Percentiles rank a stretch among this genome's conserved stretches.
phyloP scores from a whole-genome alignment of 2,329 filamentous ascomycete genomes.

The Botrytis cinerea region DNA sequence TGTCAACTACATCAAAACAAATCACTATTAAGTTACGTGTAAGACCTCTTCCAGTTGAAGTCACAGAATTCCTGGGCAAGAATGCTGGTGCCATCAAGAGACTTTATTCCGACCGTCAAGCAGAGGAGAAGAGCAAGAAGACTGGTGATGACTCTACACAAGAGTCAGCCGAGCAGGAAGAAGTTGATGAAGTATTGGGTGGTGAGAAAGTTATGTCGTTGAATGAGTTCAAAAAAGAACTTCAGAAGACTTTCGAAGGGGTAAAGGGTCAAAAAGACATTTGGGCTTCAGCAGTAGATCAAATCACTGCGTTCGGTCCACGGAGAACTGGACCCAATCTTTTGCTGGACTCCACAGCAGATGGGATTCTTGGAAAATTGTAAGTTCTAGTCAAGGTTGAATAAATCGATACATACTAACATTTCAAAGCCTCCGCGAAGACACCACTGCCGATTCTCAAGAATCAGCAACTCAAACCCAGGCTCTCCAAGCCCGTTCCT shows the following conservation, averaged over 20 bases:
- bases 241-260: slow-evolving; percentile 67
- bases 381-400: slow-evolving; percentile 45
- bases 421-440: slow-evolving; percentile 34
- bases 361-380: slow-evolving; percentile 71
- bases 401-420: neutral
- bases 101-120: slow-evolving; percentile 71
- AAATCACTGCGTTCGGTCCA: slow-evolving; percentile 89
- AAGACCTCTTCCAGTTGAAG: slow-evolving; percentile 72
- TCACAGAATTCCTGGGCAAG: slow-evolving; percentile 83
- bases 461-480: slow-evolving; percentile 48
- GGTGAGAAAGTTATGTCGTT: slow-evolving; percentile 65
- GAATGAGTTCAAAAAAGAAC: slow-evolving; percentile 74
- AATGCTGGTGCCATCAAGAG: slow-evolving; percentile 77
- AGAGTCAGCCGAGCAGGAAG: slow-evolving; percentile 42
- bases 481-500: slow-evolving; percentile 61
- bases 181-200: slow-evolving; percentile 55
- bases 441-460: slow-evolving; percentile 35
- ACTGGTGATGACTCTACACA: slow-evolving; percentile 34
- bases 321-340: slow-evolving; percentile 84
- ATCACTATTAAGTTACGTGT: slow-evolving; percentile 76
- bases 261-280: slow-evolving; percentile 72
- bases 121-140: slow-evolving; percentile 44
- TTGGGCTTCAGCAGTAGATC: slow-evolving; percentile 76
- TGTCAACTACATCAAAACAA: slow-evolving; percentile 81
- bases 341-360: slow-evolving; percentile 78